Evolutionary conservation across 345 rosid genomes (phyloP).

Genomic region (Odontarrhena argentea): DNA sequence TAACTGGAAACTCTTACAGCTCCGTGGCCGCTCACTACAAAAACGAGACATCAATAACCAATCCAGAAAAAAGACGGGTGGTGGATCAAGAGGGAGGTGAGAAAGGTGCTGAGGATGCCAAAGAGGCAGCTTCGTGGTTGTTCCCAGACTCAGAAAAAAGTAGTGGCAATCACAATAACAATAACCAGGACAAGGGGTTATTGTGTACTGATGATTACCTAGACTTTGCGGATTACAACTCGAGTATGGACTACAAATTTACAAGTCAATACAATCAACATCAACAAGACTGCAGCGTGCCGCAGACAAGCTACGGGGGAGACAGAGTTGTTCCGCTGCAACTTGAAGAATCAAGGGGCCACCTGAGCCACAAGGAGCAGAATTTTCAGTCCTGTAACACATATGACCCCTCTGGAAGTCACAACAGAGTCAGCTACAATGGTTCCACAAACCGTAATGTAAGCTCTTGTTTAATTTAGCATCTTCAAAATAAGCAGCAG

Average conservation of each 20-base stretch:
- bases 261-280: conserved; percentile 46
- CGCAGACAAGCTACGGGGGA: conserved; percentile 53
- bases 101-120: conserved; percentile 60
- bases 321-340: conserved; percentile 78
- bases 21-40: conserved; percentile 35
- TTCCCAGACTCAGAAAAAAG: conserved; percentile 55
- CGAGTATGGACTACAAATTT: conserved; percentile 54
- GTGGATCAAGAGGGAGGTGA: conserved; percentile 38
- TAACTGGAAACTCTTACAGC: conserved; percentile 47
- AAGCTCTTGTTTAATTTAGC: conserved; percentile 24
- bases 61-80: conserved; percentile 40
- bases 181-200: conserved; percentile 45
- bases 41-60: conserved; percentile 23
- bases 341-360: conserved; percentile 46
- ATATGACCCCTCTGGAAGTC: conserved; percentile 50
- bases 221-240: conserved; percentile 67
- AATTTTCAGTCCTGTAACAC: conserved; percentile 50
- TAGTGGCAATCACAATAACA: conserved; percentile 36
- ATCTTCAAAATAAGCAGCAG: conserved; percentile 13
- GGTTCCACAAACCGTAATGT: conserved; percentile 55
- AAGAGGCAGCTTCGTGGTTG: conserved; percentile 77
- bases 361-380: conserved; percentile 46
- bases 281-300: conserved; percentile 39
- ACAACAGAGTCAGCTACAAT: conserved; percentile 45
- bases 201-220: conserved; percentile 62